Percentiles rank a stretch among this genome's conserved stretches.
phyloP scores from a whole-genome alignment of 176 grass and related monocot genomes.

The Rhipidocladum racemiflorum region DNA sequence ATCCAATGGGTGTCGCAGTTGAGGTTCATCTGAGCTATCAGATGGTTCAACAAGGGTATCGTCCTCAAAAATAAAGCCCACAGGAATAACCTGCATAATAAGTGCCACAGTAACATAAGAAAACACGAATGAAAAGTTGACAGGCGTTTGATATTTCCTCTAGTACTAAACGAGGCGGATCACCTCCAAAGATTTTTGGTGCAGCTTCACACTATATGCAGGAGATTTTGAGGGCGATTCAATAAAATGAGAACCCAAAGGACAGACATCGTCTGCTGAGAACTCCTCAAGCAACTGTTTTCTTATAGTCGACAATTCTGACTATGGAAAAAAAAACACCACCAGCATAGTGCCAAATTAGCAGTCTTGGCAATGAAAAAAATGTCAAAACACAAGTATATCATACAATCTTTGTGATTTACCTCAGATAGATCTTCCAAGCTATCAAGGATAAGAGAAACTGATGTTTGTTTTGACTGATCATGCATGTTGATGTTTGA shows the following conservation, averaged over 20 bases:
- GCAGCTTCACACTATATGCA: slow-evolving; percentile 28
- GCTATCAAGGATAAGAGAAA: slow-evolving; percentile 67
- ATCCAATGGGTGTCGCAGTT: slow-evolving; percentile 24
- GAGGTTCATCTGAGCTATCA: slow-evolving; percentile 45
- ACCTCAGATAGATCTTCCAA: slow-evolving; percentile 65
- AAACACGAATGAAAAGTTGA: slow-evolving; percentile 14
- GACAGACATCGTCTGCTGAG: slow-evolving; percentile 60
- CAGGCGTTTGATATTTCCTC: not conserved
- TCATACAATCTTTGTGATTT: slow-evolving; percentile 11
- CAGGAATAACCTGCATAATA: slow-evolving; percentile 61
- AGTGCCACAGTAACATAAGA: slow-evolving; percentile 24
- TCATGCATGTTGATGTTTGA: slow-evolving; percentile 55
- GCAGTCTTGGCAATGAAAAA: not conserved
- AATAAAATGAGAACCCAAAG: slow-evolving; percentile 57
- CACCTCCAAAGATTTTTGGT: slow-evolving; percentile 63
- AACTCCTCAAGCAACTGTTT: slow-evolving; percentile 89
- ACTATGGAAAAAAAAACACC: slow-evolving; percentile 38
- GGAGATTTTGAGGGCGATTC: slow-evolving; percentile 44
- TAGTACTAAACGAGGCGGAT: slow-evolving; percentile 17
- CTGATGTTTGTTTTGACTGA: slow-evolving; percentile 68
- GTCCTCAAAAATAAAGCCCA: slow-evolving; percentile 69
- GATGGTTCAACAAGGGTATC: slow-evolving; percentile 64
- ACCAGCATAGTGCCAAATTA: slow-evolving; percentile 8
- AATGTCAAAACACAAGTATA: not conserved
- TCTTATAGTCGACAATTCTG: slow-evolving; percentile 54